Evolutionary conservation across 148 eudicot species (phyloP), one percentile per base, ranked within the genome.

Genomic region (Vaccinium corymbosum): DNA sequence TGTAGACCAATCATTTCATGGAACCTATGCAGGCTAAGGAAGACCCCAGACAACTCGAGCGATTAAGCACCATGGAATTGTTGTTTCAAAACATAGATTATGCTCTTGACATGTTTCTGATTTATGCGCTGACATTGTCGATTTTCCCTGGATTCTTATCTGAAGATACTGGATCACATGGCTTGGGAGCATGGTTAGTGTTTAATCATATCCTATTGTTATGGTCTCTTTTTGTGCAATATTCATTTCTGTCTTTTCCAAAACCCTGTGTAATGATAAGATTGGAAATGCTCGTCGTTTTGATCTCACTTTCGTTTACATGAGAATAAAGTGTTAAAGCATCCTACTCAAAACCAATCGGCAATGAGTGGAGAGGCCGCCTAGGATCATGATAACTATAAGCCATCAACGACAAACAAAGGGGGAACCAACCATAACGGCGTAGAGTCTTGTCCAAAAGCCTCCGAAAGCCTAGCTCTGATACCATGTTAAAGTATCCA

Each of bases 131-230:
- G 59, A 88, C 92, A 29, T 29, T 90, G 78, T 93, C 95, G 11
- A 90, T 93, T 52, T 90, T 90, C 64, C 95, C 95, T 19, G 95
- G 95, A 25, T 93, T 93, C 82, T 88, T 91, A 82, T 88, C 90
- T 25, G 95, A 91, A 84, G 92, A 93, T 85, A 93, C 93, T 35
- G 95, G 93, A 71, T 42, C 84, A 2, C 93, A 90, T 80, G 77
- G 86, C 57, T 80, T 91, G 75, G 92, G 94, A 8, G 35, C 81
- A 25, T 92, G 93, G 93, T 92, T 86, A 20, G 85, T 80, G 19
- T 42, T 66, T 35, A 48, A 7, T 19, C 2, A 4, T 12, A 38
- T 59, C 6, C 15, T 20, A 9, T 68, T 68, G 73, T 11, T 68
- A 16, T 68, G 1, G 16, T 68, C 12, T 68, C 1, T 25, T 68